A percentile compares a stretch with the other conserved stretches of the same genome.
These are phyloP conservation scores for Clonostachys rosea DNA, from an alignment of 2,329 filamentous ascomycete species.

Conservation along the genomic window DNA sequence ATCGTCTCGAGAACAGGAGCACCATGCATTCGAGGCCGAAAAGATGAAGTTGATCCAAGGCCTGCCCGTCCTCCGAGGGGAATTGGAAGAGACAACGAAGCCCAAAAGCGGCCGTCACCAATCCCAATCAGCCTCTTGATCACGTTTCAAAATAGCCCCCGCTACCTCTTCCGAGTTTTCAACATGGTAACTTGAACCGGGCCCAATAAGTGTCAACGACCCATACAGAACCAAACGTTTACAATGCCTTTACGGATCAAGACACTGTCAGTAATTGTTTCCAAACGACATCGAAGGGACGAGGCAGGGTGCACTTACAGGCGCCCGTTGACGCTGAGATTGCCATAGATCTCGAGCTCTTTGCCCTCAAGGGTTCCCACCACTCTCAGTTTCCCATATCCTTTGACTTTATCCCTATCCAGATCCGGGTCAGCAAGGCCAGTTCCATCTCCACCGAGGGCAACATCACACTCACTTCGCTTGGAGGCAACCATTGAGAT, in stretches of 20 bases:
- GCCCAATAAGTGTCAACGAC: conserved; percentile 39
- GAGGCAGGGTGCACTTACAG: conserved; percentile 23
- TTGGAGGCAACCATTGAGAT: conserved; percentile 29
- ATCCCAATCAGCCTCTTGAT: conserved; percentile 34
- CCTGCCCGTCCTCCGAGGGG: no score
- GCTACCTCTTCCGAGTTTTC: conserved; percentile 35
- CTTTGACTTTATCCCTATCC: conserved; percentile 35
- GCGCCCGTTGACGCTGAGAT: conserved; percentile 36
- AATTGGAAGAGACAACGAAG: no score
- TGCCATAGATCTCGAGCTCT: conserved; percentile 41
- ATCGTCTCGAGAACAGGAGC: no score
- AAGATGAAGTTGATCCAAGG: no score
- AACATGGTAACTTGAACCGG: conserved; percentile 34
- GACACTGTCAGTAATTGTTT: not conserved
- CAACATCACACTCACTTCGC: conserved; percentile 22
- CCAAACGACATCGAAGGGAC: not conserved
- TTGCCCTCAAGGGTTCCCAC: conserved; percentile 33
- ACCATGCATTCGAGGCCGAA: no score
- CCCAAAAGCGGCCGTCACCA: conserved; percentile 7
- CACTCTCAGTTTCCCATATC: conserved; percentile 39
- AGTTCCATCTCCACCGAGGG: not conserved
- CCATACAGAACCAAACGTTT: conserved; percentile 36
- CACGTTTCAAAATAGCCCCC: conserved; percentile 34
- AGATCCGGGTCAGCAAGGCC: not conserved
- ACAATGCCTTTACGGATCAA: conserved; percentile 23